These are phyloP conservation scores for Dactylellina parvicollis DNA, from an alignment of 2,329 filamentous ascomycete species.

Conservation along the genomic window DNA sequence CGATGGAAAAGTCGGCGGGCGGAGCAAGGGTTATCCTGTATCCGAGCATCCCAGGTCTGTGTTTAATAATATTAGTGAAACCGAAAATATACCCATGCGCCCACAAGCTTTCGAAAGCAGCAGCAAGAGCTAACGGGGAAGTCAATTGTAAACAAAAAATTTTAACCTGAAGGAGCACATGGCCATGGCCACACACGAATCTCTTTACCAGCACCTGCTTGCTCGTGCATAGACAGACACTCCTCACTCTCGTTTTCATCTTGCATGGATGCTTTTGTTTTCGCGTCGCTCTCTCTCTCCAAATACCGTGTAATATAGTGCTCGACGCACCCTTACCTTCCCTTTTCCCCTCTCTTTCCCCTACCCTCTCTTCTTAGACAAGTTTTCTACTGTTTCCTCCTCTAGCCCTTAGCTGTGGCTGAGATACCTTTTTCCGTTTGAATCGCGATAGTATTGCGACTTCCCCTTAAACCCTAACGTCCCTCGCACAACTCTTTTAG, in stretches of 20 bases:
- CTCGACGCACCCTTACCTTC: conserved; percentile 48
- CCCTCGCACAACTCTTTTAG: conserved; percentile 22
- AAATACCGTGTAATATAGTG: conserved; percentile 45
- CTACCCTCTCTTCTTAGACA: conserved; percentile 28
- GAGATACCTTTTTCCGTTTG: conserved; percentile 24
- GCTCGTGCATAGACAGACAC: conserved; percentile 43
- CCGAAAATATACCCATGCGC: conserved; percentile 31
- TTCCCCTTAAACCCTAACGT: conserved; percentile 28
- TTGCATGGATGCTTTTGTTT: conserved; percentile 42
- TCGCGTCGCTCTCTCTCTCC: conserved; percentile 39
- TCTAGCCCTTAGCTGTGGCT: conserved; percentile 41
- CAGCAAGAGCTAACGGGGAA: conserved; percentile 7
- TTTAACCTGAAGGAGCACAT: conserved; percentile 29
- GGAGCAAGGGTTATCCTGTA: conserved; percentile 38
- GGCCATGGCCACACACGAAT: conserved; percentile 10
- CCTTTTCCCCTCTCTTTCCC: conserved; percentile 29
- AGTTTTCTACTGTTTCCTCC: not conserved
- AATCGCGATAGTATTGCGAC: conserved; percentile 36
- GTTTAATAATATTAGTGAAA: conserved; percentile 53
- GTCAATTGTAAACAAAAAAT: conserved; percentile 50
- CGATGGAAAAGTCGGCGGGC: conserved; percentile 31
- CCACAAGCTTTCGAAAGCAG: conserved; percentile 6
- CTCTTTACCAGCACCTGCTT: conserved; percentile 41
- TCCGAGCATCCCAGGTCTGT: conserved; percentile 32
- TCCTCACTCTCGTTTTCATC: conserved; percentile 28